Evolutionary conservation across 768 basidiomycete species (phyloP).

Genomic region (Clitopilus passeckerianus): DNA sequence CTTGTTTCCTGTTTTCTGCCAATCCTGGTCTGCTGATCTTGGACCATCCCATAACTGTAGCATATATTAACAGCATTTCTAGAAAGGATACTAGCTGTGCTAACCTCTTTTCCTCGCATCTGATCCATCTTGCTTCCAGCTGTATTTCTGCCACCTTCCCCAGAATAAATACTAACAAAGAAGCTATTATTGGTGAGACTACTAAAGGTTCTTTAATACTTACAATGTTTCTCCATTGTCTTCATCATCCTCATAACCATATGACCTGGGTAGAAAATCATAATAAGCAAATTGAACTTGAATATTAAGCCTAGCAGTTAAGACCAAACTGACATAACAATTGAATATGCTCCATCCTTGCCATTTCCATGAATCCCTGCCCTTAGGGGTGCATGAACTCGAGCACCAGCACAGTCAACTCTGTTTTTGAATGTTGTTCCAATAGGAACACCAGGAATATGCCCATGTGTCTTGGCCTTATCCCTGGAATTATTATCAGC

Average conservation of each 20-base stretch:
- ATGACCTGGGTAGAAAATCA: constrained; percentile 17
- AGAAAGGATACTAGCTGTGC: too few species aligned
- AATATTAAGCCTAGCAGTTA: too few species aligned
- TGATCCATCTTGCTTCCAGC: constrained; percentile 6
- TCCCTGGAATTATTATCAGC: not conserved
- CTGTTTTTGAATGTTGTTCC: constrained; percentile 17
- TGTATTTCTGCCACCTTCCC: constrained; percentile 14
- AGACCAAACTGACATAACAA: constrained; percentile 32
- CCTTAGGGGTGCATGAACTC: constrained; percentile 25
- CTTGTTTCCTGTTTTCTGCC: constrained; percentile 12
- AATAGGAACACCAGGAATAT: constrained; percentile 19
- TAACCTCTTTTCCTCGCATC: constrained; percentile 13
- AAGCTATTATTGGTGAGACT: not conserved
- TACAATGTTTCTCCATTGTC: constrained; percentile 33
- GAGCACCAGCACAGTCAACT: constrained; percentile 13
- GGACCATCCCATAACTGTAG: constrained; percentile 22
- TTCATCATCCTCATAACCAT: constrained; percentile 35
- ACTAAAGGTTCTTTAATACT: constrained; percentile 2
- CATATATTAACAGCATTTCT: too few species aligned
- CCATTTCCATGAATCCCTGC: constrained; percentile 33
- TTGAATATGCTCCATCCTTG: constrained; percentile 29
- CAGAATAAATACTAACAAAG: constrained; percentile 13
- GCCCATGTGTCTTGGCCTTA: constrained; percentile 17
- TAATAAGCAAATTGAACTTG: too few species aligned
- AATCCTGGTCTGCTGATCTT: constrained; percentile 24